Conservation (phyloP, 306 rosid genomes). For the Gillenia trifoliata region DNA sequence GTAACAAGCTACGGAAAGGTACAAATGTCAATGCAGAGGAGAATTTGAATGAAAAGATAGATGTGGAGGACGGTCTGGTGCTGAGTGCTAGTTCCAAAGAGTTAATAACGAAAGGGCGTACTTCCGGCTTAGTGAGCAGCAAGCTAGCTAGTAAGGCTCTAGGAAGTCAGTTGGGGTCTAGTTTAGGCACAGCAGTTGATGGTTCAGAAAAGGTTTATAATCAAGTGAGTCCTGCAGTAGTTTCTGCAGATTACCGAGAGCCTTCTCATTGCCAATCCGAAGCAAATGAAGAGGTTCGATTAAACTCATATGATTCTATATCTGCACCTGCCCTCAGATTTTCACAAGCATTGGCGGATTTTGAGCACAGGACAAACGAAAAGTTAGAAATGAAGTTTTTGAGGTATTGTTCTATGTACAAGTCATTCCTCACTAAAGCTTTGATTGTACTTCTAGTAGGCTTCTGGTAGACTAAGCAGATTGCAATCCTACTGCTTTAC, state of each 20-base stretch:
- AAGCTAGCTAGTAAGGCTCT: constrained; percentile 41
- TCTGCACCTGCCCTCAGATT: constrained; percentile 29
- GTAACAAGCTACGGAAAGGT: constrained; percentile 10
- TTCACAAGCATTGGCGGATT: constrained; percentile 33
- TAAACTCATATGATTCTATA: constrained; percentile 17
- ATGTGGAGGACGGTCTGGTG: constrained; percentile 42
- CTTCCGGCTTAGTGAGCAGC: constrained; percentile 34
- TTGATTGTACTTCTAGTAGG: background rate
- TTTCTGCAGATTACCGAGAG: background rate
- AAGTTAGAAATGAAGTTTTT: constrained; percentile 32
- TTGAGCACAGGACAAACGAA: constrained; percentile 36
- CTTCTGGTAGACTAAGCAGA: constrained; percentile 1
- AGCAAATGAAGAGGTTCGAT: constrained; percentile 14
- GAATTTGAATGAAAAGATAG: constrained; percentile 26
- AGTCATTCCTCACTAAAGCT: background rate
- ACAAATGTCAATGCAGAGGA: constrained; percentile 21
- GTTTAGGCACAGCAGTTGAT: constrained; percentile 27
- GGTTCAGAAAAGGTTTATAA: constrained; percentile 12
- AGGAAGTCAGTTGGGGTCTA: constrained; percentile 27
- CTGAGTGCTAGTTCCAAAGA: constrained; percentile 30
- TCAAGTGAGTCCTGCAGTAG: background rate
- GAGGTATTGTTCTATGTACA: constrained; percentile 36
- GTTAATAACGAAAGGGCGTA: constrained; percentile 13
- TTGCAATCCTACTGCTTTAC: constrained; percentile 1
- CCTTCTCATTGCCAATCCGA: background rate